Evolutionary conservation across 108 stramenopile genomes (phyloP), one percentile per base, ranked within the genome.

Genomic region (Skeletonema costatum): DNA sequence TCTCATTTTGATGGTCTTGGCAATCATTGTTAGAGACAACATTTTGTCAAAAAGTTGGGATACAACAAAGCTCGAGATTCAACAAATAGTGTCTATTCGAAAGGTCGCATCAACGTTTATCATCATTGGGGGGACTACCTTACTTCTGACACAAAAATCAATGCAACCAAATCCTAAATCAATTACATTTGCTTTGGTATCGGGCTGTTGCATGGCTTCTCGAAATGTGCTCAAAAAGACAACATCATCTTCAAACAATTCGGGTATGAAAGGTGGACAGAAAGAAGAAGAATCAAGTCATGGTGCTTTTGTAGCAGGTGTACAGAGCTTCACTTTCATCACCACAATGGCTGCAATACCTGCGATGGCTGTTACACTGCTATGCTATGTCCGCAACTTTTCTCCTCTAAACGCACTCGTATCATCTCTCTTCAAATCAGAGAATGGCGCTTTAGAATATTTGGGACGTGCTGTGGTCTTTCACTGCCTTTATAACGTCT

Each of bases 401-500:
- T 8, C 65, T 2, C 1, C 30, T 10, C 16, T 81, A 35, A 53
- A 72, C 10, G 7, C n/a, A 0, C 21, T 64, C 31, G 14, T 75
- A n/a, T 44, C 60, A 8, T 39, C 32, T 14, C 29, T 60, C 14
- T 0, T 60, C 1, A 25, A 50, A 46, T 46, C 31, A 46, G 29
- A 38, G 35, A 35, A 17, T 4, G 31, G 39, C 12, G 17, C 70
- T 2, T 13, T 46, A 21, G 25, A 70, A 53, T 32, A 63, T 16
- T 51, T 59, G 19, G 50, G 10, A 14, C 62, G 64, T 29, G 46
- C 79, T 11, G 56, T 82, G 3, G 42, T 85, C 0, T 89, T 68
- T 51, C 88, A 89, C 60, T 70, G 76, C n/a, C 46, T 89, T 14
- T 89, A 89, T 81, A 89, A 89, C 58, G 44, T 86, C 8, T 32